Percentiles rank a stretch among this genome's conserved stretches.
Evolutionary conservation across 1,139 yeast species (phyloP).

Genomic region (Candida frijolesensis): DNA sequence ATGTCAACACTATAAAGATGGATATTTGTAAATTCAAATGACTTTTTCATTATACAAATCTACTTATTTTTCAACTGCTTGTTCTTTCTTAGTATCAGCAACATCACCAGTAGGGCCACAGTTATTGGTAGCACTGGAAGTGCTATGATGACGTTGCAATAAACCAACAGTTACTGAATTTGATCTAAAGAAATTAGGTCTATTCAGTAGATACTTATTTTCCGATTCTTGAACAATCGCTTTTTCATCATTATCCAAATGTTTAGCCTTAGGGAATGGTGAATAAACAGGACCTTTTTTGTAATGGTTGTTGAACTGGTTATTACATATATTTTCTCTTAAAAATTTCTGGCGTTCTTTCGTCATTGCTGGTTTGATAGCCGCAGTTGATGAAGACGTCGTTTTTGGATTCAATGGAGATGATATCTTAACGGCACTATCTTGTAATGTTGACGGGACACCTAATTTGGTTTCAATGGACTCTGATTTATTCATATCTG

Average conservation of each 20-base stretch:
- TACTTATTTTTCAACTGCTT: background rate
- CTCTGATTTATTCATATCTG: conserved; percentile 10
- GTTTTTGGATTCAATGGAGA: conserved; percentile 7
- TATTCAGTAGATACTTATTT: conserved; percentile 21
- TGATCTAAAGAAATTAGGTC: conserved; percentile 39
- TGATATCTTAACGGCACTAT: conserved; percentile 1
- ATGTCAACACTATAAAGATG: no score
- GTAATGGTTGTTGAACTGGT: conserved; percentile 48
- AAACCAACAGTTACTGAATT: conserved; percentile 47
- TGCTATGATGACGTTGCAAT: conserved; percentile 23
- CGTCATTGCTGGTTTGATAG: background rate
- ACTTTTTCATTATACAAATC: background rate
- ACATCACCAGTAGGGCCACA: background rate
- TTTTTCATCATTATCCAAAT: conserved; percentile 39
- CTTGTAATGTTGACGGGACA: background rate
- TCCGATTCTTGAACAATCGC: conserved; percentile 23
- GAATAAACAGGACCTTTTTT: conserved; percentile 41
- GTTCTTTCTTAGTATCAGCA: background rate
- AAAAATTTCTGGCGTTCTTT: conserved; percentile 4
- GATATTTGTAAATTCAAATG: no score
- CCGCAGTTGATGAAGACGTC: background rate
- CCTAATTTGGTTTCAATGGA: conserved; percentile 3
- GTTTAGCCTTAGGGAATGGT: conserved; percentile 46
- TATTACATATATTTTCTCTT: conserved; percentile 17
- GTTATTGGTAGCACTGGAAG: no score